Conservation (phyloP, 2,329 filamentous ascomycete genomes). For the Trichoderma cornu-damae region DNA sequence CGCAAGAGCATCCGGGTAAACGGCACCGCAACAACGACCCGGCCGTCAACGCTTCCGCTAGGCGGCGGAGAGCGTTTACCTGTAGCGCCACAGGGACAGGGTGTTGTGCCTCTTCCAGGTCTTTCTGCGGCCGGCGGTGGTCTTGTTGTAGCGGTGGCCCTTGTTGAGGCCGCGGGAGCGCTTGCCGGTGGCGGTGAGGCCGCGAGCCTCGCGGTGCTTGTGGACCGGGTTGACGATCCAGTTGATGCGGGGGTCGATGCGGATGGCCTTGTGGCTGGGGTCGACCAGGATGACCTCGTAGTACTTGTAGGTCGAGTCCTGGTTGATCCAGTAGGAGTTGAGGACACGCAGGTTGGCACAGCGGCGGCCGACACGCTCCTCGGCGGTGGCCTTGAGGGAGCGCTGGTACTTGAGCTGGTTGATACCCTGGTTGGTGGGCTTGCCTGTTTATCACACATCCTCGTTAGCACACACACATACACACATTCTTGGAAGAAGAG, state of each 20-base stretch:
- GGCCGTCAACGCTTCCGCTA: not conserved
- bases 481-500: too few relatives aligned
- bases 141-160: constrained; percentile 99
- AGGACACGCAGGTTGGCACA: constrained; percentile 98
- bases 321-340: constrained; percentile 99
- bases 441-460: constrained; percentile 58
- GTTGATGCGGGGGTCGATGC: constrained; percentile 98
- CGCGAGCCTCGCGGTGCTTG: constrained; percentile 99
- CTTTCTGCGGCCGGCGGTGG: constrained; percentile 93
- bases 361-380: constrained; percentile 99
- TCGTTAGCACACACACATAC: not conserved
- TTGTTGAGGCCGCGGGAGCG: constrained; percentile 99
- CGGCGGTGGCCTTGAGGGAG: constrained; percentile 93
- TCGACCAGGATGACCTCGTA: constrained; percentile 99
- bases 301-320: constrained; percentile 99
- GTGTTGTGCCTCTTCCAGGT: constrained; percentile 99
- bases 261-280: constrained; percentile 99
- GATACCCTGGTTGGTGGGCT: constrained; percentile 99
- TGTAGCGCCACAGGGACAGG: constrained; percentile 96
- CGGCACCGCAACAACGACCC: not conserved
- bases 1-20: constrained; percentile 1
- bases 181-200: constrained; percentile 98
- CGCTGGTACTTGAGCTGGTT: constrained; percentile 99
- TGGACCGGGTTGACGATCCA: constrained; percentile 99
- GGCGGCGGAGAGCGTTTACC: constrained; percentile 50